Evolutionary conservation across 306 rosid genomes (phyloP).

Genomic region (Spatholobus suberectus): DNA sequence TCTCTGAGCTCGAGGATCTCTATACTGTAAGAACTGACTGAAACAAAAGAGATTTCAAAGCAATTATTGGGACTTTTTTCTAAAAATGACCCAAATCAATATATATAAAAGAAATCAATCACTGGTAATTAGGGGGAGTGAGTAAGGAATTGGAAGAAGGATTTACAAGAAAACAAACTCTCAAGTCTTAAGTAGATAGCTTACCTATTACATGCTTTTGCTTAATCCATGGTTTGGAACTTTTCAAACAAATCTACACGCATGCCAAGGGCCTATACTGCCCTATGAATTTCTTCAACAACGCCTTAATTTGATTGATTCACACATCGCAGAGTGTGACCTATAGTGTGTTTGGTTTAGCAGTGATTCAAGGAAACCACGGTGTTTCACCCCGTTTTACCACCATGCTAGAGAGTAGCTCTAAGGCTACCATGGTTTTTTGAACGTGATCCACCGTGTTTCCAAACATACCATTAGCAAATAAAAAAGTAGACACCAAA

Average conservation of each 20-base stretch:
- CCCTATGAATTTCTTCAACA: not conserved
- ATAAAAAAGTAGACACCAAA: not conserved
- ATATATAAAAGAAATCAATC: not conserved
- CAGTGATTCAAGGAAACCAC: not conserved
- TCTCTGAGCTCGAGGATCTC: constrained; percentile 95
- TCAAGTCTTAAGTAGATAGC: too few relatives aligned
- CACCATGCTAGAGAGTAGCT: not conserved
- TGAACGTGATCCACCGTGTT: not conserved
- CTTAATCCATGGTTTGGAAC: not conserved
- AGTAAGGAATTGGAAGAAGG: too few relatives aligned
- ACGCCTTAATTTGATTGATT: constrained; percentile 5
- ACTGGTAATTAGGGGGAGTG: not conserved
- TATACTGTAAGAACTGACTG: constrained; percentile 94
- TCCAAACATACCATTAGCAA: not conserved
- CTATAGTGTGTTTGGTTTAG: not conserved
- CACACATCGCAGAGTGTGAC: not conserved
- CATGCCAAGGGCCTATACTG: not conserved
- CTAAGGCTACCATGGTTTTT: not conserved
- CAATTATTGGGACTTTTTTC: not conserved
- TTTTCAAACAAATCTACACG: not conserved
- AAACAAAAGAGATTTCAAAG: constrained; percentile 42
- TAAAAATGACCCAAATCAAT: not conserved
- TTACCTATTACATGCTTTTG: not conserved
- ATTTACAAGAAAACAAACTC: not conserved
- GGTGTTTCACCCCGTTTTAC: not conserved